Percentiles rank a stretch among this genome's conserved stretches.
phyloP scores from a whole-genome alignment of 1,139 yeast genomes.

The Yamadazyma oceani region DNA sequence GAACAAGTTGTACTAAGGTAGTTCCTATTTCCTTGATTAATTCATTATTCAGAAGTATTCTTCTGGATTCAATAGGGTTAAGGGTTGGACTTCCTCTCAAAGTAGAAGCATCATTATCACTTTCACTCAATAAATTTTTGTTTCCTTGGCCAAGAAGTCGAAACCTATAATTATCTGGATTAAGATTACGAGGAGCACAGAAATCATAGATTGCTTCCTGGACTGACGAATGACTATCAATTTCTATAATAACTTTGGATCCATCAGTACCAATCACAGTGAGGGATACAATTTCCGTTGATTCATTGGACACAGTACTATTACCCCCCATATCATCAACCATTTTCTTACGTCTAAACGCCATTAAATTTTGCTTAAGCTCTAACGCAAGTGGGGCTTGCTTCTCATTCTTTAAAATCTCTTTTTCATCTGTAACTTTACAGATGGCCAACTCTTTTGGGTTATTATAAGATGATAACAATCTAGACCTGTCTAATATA shows the following conservation, averaged over 20 bases:
- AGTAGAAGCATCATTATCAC: conserved; percentile 11
- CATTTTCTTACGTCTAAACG: conserved; percentile 16
- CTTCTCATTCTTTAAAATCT: conserved; percentile 37
- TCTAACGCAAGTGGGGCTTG: conserved; percentile 56
- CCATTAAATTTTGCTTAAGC: conserved; percentile 28
- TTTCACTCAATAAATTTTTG: conserved; percentile 3
- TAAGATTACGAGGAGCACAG: conserved; percentile 31
- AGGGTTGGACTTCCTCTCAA: conserved; percentile 10
- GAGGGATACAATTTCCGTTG: conserved; percentile 7
- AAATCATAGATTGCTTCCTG: conserved; percentile 34
- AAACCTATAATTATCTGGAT: conserved; percentile 26
- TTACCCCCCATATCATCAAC: conserved; percentile 5
- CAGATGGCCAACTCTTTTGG: conserved; percentile 69
- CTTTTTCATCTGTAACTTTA: conserved; percentile 36
- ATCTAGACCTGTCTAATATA: conserved; percentile 55
- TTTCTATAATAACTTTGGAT: conserved; percentile 5
- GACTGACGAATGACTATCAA: conserved; percentile 22
- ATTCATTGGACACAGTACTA: conserved; percentile 9
- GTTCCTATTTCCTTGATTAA: conserved; percentile 22
- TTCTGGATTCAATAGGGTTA: conserved; percentile 2
- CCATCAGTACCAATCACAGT: conserved; percentile 11
- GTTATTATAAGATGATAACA: conserved; percentile 54
- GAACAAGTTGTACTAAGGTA: conserved; percentile 23
- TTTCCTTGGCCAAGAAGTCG: conserved; percentile 13
- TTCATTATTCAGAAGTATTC: conserved; percentile 21